Evolutionary conservation across 495 filamentous ascomycete species (phyloP), one percentile per base, ranked within the genome.

Genomic region (Tuber borchii): DNA sequence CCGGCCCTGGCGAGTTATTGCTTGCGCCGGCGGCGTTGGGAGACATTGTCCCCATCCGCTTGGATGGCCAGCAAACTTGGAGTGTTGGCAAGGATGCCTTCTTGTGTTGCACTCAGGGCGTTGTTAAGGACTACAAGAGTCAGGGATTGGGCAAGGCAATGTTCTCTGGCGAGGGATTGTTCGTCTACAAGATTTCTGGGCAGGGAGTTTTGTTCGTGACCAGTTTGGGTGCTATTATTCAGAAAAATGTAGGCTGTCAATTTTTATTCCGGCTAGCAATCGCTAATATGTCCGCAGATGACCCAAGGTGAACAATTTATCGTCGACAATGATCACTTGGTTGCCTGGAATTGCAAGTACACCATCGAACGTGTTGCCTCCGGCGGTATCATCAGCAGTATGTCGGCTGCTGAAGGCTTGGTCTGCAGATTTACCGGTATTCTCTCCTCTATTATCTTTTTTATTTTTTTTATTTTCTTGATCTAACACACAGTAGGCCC

Each of bases 311-410:
- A 98, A 82, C 89, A 89, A 74, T 99, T 97, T 83, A 92, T 93
- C 74, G 90, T 99, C 72, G 94, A 99, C 81, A 99, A 99, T 80
- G 95, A 94, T 16, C 94, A 99, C 78, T 86, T 99, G 9, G 94
- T 99, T 1, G 96, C 95, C 7, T 99, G 95, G 95, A 97, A 97
- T 81, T 95, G 93, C 83, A 92, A 96, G 77, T 99, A 98, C 81
- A 86, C 91, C 17, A 89, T 98, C 69, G 93, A 97, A 84, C 91
- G 96, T 14, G 92, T 94, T 17, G 90, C 95, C 0, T 93, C 91
- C 31, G 95, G 95, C 19, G 96, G 95, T 39, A 89, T 99, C 69
- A 90, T 98, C 9, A 94, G 92, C 39, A 88, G 89, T 39, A 84
- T 96, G 34, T 89, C 89, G 45, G 90, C 92, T 2, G 91, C 89